These are phyloP conservation scores for Rhodomyrtus psidioides DNA, from an alignment of 441 rosid species.

Conservation along the genomic window DNA sequence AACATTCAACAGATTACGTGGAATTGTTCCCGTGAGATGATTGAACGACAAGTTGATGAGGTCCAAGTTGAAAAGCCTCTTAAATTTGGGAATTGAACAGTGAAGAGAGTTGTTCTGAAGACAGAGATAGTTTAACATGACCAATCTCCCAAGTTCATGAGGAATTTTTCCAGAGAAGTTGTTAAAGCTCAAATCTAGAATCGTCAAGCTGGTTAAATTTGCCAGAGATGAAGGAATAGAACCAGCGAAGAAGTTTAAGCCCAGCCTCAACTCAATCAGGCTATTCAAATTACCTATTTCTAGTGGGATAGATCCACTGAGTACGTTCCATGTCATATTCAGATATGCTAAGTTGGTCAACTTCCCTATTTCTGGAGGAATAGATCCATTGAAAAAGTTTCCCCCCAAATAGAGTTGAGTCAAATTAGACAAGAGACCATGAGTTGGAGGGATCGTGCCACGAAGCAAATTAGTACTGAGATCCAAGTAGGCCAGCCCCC, in stretches of 20 bases:
- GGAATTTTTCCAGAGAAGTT: background rate
- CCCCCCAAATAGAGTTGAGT: background rate
- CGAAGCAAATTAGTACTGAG: too few relatives aligned
- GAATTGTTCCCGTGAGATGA: background rate
- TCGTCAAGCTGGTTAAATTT: too few relatives aligned
- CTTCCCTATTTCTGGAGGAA: background rate
- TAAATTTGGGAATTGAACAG: background rate
- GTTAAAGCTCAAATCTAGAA: background rate
- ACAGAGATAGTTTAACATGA: background rate
- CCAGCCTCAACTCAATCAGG: background rate
- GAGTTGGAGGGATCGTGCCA: too few relatives aligned
- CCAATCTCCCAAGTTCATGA: background rate
- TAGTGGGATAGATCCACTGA: background rate
- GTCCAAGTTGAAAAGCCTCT: background rate
- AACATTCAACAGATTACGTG: background rate
- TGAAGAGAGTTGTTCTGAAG: background rate
- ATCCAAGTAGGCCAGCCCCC: too few relatives aligned
- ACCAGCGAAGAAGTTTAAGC: background rate
- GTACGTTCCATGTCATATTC: background rate
- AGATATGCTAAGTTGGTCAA: background rate
- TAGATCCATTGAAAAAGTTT: background rate
- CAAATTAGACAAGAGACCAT: background rate
- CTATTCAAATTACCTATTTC: background rate
- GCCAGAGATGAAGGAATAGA: too few relatives aligned
- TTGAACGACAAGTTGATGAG: background rate